A percentile compares a stretch with the other conserved stretches of the same genome.
Evolutionary conservation across 805 yeast species (phyloP).

Genomic region (Priceomyces castillae): DNA sequence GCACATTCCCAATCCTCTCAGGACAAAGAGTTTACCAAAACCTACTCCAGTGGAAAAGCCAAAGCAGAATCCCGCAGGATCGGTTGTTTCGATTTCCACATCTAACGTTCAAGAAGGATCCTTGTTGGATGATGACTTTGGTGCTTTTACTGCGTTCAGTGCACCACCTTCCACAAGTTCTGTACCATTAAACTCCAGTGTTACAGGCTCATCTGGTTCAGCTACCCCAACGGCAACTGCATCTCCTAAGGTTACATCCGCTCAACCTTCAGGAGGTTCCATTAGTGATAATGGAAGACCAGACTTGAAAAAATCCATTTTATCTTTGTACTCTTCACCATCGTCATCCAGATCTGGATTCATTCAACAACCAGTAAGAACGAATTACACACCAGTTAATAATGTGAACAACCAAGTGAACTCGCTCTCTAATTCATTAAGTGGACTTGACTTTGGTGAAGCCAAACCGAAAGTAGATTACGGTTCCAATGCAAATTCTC

Average conservation of each 20-base stretch:
- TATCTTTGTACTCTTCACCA: slow-evolving; percentile 75
- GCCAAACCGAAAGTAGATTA: neutral
- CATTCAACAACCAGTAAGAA: slow-evolving; percentile 18
- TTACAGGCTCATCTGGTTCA: neutral
- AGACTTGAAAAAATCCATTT: slow-evolving; percentile 86
- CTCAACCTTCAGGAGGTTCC: slow-evolving; percentile 38
- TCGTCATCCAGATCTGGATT: slow-evolving; percentile 46
- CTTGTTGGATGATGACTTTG: slow-evolving; percentile 42
- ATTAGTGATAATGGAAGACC: slow-evolving; percentile 48
- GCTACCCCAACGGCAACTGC: slow-evolving; percentile 8
- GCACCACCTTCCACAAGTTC: slow-evolving; percentile 8
- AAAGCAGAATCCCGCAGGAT: neutral
- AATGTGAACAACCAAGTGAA: slow-evolving; percentile 6
- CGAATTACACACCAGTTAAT: neutral
- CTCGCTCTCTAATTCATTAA: slow-evolving; percentile 22
- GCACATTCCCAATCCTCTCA: slow-evolving; percentile 58
- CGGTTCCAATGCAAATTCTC: neutral
- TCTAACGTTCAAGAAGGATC: slow-evolving; percentile 7
- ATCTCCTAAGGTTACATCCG: slow-evolving; percentile 17
- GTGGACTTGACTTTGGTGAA: slow-evolving; percentile 19
- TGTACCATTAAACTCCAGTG: neutral
- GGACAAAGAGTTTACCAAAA: slow-evolving; percentile 18
- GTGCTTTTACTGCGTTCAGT: slow-evolving; percentile 27
- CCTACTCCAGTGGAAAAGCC: neutral
- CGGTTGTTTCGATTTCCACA: neutral